Percentiles rank a stretch among this genome's conserved stretches.
These are phyloP conservation scores for Agrocybe chaxingu DNA, from an alignment of 768 basidiomycete species.

Conservation along the genomic window DNA sequence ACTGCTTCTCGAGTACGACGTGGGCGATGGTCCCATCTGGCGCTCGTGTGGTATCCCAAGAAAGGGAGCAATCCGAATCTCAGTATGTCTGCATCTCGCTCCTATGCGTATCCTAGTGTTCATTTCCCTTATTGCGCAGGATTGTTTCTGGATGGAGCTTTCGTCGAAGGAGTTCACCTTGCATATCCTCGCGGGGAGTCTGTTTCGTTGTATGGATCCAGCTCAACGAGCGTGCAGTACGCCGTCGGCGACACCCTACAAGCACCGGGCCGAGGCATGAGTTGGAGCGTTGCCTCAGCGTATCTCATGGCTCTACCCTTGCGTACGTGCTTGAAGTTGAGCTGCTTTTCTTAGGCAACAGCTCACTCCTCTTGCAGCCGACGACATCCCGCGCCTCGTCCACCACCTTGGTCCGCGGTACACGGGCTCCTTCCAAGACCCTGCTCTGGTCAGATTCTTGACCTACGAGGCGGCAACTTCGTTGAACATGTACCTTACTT, in stretches of 20 bases:
- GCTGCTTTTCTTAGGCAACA: background rate
- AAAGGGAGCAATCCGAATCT: slow-evolving; percentile 52
- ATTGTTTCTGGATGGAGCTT: slow-evolving; percentile 70
- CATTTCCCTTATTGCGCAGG: slow-evolving; percentile 36
- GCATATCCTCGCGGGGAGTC: slow-evolving; percentile 50
- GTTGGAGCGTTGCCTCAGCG: slow-evolving; percentile 69
- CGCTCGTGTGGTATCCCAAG: slow-evolving; percentile 64
- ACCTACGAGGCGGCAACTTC: slow-evolving; percentile 86
- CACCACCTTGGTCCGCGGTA: slow-evolving; percentile 85
- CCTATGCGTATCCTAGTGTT: background rate
- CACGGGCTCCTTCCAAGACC: slow-evolving; percentile 71
- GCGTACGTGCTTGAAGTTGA: slow-evolving; percentile 30
- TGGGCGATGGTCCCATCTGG: slow-evolving; percentile 70
- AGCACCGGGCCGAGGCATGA: slow-evolving; percentile 35
- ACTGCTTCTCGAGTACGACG: slow-evolving; percentile 45
- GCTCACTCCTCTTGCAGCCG: slow-evolving; percentile 35
- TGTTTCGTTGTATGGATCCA: background rate
- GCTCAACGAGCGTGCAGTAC: slow-evolving; percentile 28
- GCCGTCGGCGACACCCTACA: slow-evolving; percentile 51
- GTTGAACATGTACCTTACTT: slow-evolving; percentile 71
- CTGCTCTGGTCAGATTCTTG: slow-evolving; percentile 64
- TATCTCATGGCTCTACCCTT: slow-evolving; percentile 59
- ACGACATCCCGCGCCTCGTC: slow-evolving; percentile 70
- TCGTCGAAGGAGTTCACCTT: slow-evolving; percentile 62
- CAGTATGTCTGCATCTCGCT: slow-evolving; percentile 39